phyloP scores from a whole-genome alignment of 2,329 filamentous ascomycete genomes.

The Penicillium sp. region DNA sequence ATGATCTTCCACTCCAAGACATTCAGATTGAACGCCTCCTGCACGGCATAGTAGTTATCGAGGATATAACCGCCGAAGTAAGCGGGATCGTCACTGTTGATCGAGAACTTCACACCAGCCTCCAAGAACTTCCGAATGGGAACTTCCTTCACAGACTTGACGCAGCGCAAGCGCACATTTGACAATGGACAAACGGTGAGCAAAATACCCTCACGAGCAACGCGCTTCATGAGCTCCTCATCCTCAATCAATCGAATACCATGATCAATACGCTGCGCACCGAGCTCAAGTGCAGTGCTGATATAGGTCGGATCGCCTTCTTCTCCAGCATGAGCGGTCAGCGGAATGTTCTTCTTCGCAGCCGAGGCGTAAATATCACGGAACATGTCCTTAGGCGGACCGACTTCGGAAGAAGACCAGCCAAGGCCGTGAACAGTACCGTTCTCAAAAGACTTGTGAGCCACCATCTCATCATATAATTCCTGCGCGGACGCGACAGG shows the following conservation, averaged over 20 bases:
- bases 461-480: conserved; percentile 43
- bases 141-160: conserved; percentile 54
- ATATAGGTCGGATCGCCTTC: conserved; percentile 72
- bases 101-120: conserved; percentile 65
- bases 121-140: conserved; percentile 66
- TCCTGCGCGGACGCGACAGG: conserved; percentile 58
- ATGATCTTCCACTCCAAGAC: conserved; percentile 69
- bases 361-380: conserved; percentile 61
- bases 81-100: conserved; percentile 74
- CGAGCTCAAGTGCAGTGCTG: conserved; percentile 62
- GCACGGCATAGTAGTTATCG: conserved; percentile 74
- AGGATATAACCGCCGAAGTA: conserved; percentile 76
- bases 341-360: conserved; percentile 53
- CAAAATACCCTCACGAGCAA: conserved; percentile 60
- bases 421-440: conserved; percentile 65
- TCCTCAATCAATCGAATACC: conserved; percentile 68
- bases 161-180: conserved; percentile 66
- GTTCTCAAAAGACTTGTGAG: conserved; percentile 42
- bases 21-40: conserved; percentile 66
- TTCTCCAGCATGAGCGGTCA: conserved; percentile 77
- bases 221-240: conserved; percentile 56
- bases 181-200: conserved; percentile 73
- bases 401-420: conserved; percentile 64
- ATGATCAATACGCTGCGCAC: conserved; percentile 71
- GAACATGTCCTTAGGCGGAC: conserved; percentile 61